Evolutionary conservation across 164 flowering plant genomes (phyloP), one percentile per base, ranked within the genome.

Genomic region (Annona cherimola): DNA sequence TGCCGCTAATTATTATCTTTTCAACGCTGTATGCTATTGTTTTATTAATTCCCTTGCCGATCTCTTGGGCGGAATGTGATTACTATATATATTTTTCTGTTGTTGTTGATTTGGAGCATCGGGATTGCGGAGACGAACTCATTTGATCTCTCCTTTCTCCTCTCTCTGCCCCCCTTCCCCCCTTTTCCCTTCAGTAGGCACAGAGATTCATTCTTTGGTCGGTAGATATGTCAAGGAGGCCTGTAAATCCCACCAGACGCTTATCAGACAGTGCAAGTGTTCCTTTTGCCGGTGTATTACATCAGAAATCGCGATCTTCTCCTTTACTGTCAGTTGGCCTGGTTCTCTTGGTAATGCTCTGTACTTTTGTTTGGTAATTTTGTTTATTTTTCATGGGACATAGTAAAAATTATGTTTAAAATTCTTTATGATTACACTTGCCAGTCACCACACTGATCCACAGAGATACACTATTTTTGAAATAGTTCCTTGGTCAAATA

Each of bases 201-300:
- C 41, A 75, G 65, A 79, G 72, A 19, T 43, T n/a, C 57, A 19
- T 20, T 57, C 26, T 70, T n/a, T 2, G 67, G 65, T 19, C 26
- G 63, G n/a, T 64, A 84, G 69, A 71, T 79, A 89, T 89, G 93
- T 81, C 90, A 59, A 86, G 96, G 76, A 88, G 94, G 85, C 89
- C 79, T 66, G 88, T 77, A 54, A 82, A 81, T 75, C 81, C 84
- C 42, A 69, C 84, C 11, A 82, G 92, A 11, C 89, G 92, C 42
- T 74, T 82, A 70, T 86, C 76, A 14, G 90, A 87, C 63, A 73
- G 79, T 81, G 91, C 86, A 72, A 76, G 78, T 71, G 80, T 82
- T 74, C 85, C 91, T 26, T 84, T 89, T 76, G 72, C 79, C 2
- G 82, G 85, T 66, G 69, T 87, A 9, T 80, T 88, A 45, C 85